Conservation (phyloP, 164 flowering plant genomes). For the Hamamelis virginiana region DNA sequence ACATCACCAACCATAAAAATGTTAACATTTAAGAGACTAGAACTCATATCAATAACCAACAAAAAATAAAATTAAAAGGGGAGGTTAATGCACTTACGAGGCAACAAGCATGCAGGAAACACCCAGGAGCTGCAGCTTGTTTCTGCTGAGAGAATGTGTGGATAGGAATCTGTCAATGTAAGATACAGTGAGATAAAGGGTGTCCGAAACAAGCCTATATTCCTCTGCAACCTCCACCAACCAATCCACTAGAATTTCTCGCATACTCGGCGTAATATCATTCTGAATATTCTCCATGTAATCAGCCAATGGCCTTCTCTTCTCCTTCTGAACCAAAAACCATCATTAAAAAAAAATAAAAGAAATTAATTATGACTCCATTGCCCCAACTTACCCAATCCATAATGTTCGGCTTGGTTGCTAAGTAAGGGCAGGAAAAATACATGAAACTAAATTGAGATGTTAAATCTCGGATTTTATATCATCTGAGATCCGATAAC, state of each 20-base stretch:
- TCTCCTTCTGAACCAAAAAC: slow-evolving; percentile 16
- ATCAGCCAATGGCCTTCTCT: slow-evolving; percentile 18
- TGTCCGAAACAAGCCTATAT: slow-evolving; percentile 37
- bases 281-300: slow-evolving; percentile 34
- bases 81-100: slow-evolving; percentile 20
- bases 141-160: slow-evolving; percentile 17
- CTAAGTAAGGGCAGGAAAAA: no score
- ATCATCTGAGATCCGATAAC: no score
- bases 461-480: no score
- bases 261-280: slow-evolving; percentile 24
- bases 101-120: slow-evolving; percentile 39
- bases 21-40: neutral
- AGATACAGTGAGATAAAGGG: slow-evolving; percentile 29
- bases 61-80: neutral
- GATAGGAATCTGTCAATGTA: slow-evolving; percentile 39
- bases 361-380: no score
- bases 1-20: neutral
- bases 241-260: slow-evolving; percentile 39
- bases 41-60: neutral
- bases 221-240: slow-evolving; percentile 42
- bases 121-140: slow-evolving; percentile 37
- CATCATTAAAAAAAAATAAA: no score
- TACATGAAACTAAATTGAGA: no score
- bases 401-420: no score
- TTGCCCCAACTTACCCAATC: no score